phyloP scores from a whole-genome alignment of 2,329 filamentous ascomycete species.

The Magnaporthiopsis rhizophila region DNA sequence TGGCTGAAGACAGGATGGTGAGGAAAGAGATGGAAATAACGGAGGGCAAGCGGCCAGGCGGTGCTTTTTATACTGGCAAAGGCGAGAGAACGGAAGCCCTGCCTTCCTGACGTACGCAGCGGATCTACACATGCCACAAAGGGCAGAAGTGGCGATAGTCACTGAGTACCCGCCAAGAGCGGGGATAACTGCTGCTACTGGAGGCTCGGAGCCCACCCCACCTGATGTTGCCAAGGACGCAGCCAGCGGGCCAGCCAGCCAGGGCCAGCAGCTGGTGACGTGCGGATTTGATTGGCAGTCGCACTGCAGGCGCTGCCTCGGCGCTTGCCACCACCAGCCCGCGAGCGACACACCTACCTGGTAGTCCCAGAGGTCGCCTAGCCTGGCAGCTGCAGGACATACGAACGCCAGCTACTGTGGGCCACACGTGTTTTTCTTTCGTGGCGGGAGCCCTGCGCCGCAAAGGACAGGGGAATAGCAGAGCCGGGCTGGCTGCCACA shows the following conservation, averaged over 20 bases:
- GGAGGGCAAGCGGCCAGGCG: not conserved
- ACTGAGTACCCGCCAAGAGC: not conserved
- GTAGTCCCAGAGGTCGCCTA: not conserved
- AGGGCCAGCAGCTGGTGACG: not conserved
- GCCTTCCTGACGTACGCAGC: not conserved
- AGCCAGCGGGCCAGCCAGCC: too few species aligned
- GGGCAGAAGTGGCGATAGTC: not conserved
- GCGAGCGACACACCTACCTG: not conserved
- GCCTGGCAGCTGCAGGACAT: not conserved
- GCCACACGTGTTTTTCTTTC: not conserved
- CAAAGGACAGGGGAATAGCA: not conserved
- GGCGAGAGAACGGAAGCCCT: not conserved
- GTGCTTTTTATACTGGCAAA: not conserved
- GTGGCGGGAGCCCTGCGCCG: not conserved
- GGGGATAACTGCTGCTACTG: not conserved
- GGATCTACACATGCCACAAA: constrained; percentile 2
- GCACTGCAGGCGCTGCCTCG: too few species aligned
- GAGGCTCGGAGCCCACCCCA: not conserved
- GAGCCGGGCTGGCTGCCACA: not conserved
- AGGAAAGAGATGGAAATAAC: not conserved
- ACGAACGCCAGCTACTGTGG: not conserved
- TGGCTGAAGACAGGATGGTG: not conserved
- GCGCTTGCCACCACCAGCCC: not conserved
- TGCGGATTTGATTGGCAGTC: not conserved
- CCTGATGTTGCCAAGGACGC: not conserved